Evolutionary conservation across 768 basidiomycete genomes (phyloP).

Genomic region (Collybia nuda): DNA sequence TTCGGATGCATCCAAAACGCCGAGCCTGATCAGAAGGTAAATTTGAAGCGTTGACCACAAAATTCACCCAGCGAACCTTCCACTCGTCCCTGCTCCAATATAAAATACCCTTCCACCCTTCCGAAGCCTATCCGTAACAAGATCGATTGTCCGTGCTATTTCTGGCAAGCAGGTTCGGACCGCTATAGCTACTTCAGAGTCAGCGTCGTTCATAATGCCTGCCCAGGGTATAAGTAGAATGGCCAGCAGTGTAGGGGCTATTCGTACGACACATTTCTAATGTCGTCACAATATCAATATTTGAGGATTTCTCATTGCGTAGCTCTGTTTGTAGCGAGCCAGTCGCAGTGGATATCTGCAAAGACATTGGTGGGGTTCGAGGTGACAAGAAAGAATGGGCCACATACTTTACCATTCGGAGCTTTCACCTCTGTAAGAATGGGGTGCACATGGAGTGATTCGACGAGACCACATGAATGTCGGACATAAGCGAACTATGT

Average conservation of each 20-base stretch:
- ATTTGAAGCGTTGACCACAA: too few species aligned
- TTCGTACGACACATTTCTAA: slow-evolving; percentile 28
- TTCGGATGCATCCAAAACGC: slow-evolving; percentile 30
- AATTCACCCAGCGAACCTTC: slow-evolving; percentile 17
- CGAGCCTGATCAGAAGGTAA: slow-evolving; percentile 18
- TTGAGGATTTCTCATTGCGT: slow-evolving; percentile 19
- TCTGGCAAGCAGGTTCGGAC: slow-evolving; percentile 24
- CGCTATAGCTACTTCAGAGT: slow-evolving; percentile 23
- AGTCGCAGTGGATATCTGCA: slow-evolving; percentile 1
- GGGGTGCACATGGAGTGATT: too few species aligned
- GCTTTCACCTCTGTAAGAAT: too few species aligned
- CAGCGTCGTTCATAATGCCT: slow-evolving; percentile 31
- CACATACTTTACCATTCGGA: too few species aligned
- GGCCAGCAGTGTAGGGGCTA: not conserved
- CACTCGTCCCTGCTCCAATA: slow-evolving; percentile 35
- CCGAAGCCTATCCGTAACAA: slow-evolving; percentile 23
- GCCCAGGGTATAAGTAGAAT: not conserved
- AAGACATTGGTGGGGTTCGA: too few species aligned
- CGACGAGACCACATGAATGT: too few species aligned
- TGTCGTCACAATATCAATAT: slow-evolving; percentile 28
- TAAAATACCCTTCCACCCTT: slow-evolving; percentile 30
- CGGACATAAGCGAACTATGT: too few species aligned
- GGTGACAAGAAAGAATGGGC: too few species aligned
- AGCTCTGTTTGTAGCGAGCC: slow-evolving; percentile 26
- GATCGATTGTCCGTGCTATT: slow-evolving; percentile 28